phyloP scores from a whole-genome alignment of 164 flowering plant species.

The Vitis labrusca region DNA sequence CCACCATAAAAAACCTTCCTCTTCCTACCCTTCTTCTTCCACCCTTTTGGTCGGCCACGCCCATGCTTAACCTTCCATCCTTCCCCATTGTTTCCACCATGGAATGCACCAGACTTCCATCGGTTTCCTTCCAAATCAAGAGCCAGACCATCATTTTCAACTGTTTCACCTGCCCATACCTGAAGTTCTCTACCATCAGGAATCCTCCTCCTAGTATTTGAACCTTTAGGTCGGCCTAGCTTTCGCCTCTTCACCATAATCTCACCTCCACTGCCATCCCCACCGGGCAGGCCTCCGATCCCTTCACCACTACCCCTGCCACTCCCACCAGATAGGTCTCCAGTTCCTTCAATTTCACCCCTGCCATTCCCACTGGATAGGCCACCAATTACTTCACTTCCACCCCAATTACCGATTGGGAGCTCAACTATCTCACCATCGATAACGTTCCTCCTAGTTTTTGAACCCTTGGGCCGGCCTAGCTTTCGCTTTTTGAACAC shows the following conservation, averaged over 20 bases:
- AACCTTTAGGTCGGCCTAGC: constrained; percentile 20
- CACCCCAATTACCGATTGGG: not conserved
- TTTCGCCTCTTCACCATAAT: not conserved
- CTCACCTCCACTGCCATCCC: constrained; percentile 6
- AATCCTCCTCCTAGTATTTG: constrained; percentile 2
- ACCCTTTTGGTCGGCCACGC: constrained; percentile 12
- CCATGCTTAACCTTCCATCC: not conserved
- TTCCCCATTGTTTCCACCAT: too few relatives aligned
- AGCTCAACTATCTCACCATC: too few relatives aligned
- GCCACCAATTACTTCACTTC: not conserved
- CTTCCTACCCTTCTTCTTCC: constrained; percentile 1
- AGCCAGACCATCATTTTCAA: too few relatives aligned
- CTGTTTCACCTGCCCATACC: too few relatives aligned
- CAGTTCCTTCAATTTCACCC: too few relatives aligned
- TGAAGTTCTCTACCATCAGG: too few relatives aligned
- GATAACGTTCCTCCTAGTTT: constrained; percentile 10
- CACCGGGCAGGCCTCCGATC: not conserved
- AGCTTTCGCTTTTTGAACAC: not conserved
- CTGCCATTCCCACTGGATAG: too few relatives aligned
- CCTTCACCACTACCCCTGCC: not conserved
- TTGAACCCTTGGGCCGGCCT: constrained; percentile 26
- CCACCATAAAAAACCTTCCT: not conserved
- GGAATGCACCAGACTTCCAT: too few relatives aligned
- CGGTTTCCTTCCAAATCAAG: too few relatives aligned
- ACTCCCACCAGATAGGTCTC: not conserved